These are phyloP conservation scores for Marsdenia floribunda DNA, from an alignment of 257 asterid species.

Conservation along the genomic window DNA sequence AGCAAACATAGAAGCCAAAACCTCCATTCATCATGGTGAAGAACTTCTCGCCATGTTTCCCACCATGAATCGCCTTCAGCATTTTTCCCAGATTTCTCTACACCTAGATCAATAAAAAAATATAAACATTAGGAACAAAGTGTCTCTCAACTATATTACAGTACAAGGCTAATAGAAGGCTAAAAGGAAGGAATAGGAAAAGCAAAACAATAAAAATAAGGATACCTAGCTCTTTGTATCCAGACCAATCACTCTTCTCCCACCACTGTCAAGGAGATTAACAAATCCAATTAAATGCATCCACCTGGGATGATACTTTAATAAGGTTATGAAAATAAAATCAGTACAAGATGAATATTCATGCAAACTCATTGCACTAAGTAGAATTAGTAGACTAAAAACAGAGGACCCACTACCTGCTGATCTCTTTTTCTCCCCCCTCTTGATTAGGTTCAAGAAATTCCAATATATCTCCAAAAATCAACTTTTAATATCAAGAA, in stretches of 20 bases:
- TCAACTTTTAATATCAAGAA: neutral
- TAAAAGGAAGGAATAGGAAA: neutral
- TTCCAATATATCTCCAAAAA: neutral
- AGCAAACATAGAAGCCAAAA: slow-evolving; percentile 20
- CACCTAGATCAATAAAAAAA: slow-evolving; percentile 43
- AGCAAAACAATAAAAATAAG: neutral
- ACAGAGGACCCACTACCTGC: neutral
- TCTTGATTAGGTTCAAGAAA: neutral
- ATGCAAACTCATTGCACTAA: neutral
- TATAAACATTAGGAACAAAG: slow-evolving; percentile 22
- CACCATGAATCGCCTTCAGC: slow-evolving; percentile 98
- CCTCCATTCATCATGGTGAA: slow-evolving; percentile 99
- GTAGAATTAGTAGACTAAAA: neutral
- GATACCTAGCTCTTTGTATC: slow-evolving; percentile 97
- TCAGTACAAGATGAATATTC: slow-evolving; percentile 16
- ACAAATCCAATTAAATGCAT: slow-evolving; percentile 93
- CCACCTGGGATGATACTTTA: slow-evolving; percentile 87
- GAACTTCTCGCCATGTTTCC: slow-evolving; percentile 99
- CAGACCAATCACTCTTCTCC: slow-evolving; percentile 99
- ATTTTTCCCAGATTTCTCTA: slow-evolving; percentile 95
- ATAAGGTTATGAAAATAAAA: slow-evolving; percentile 48
- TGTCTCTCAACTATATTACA: neutral
- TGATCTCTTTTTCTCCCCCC: neutral
- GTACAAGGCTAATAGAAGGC: neutral
- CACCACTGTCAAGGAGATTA: slow-evolving; percentile 99